phyloP scores from a whole-genome alignment of 2,329 filamentous ascomycete species.

The Talaromyces sp. region DNA sequence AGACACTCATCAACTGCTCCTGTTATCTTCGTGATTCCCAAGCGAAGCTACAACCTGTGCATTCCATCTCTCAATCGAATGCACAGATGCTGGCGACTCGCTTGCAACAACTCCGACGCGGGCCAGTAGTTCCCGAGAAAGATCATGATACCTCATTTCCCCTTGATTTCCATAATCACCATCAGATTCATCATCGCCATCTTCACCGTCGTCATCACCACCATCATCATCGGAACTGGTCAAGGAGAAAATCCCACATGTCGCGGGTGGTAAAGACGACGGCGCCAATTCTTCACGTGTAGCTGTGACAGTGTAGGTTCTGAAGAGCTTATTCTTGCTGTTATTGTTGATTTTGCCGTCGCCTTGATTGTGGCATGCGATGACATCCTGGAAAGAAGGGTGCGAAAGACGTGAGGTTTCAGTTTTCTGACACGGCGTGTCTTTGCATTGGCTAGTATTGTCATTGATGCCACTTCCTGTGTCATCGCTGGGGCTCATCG shows the following conservation, averaged over 20 bases:
- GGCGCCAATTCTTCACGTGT: slow-evolving; percentile 21
- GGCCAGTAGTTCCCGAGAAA: neutral
- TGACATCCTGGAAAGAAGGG: neutral
- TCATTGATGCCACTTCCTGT: neutral
- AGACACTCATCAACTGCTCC: neutral
- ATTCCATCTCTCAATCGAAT: slow-evolving; percentile 12
- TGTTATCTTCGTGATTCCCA: neutral
- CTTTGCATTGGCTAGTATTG: neutral
- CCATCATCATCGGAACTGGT: slow-evolving; percentile 5
- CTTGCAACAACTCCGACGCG: neutral
- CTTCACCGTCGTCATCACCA: neutral
- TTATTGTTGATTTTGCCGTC: slow-evolving; percentile 4
- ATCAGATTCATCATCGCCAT: neutral
- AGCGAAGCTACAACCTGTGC: slow-evolving; percentile 7
- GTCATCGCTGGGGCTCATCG: neutral
- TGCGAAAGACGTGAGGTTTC: neutral
- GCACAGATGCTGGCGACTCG: neutral
- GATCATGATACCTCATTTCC: neutral
- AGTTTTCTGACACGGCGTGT: neutral
- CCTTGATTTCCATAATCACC: neutral
- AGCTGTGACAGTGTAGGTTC: slow-evolving; percentile 16
- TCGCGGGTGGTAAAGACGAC: slow-evolving; percentile 28
- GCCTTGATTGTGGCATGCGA: neutral
- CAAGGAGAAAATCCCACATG: slow-evolving; percentile 23
- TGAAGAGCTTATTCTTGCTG: slow-evolving; percentile 9